Evolutionary conservation across 257 asterid genomes (phyloP).

Genomic region (Salvia splendens): DNA sequence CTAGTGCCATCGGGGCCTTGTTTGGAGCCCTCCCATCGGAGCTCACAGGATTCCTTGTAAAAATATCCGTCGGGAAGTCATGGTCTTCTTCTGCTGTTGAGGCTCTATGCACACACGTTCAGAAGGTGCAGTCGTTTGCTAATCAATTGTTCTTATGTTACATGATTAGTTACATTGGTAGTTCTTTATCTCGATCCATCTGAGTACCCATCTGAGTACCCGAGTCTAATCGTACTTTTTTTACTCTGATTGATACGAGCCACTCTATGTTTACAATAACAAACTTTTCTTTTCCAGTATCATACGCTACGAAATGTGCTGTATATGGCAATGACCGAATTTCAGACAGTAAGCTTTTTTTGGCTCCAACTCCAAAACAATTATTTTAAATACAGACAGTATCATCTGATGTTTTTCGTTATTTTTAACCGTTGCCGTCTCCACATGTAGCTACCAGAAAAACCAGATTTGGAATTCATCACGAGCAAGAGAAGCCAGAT

Average conservation of each 20-base stretch:
- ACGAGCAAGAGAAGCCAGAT: constrained; percentile 56
- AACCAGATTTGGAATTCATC: constrained; percentile 76
- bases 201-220: no score
- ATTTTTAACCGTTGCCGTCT: constrained; percentile 14
- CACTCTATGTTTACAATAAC: neutral
- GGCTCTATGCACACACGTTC: constrained; percentile 57
- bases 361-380: neutral
- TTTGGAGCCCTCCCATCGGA: constrained; percentile 62
- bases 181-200: no score
- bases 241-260: neutral
- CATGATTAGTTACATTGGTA: no score
- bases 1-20: constrained; percentile 63
- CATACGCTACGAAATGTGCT: constrained; percentile 75
- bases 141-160: neutral
- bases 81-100: constrained; percentile 79
- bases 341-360: constrained; percentile 54
- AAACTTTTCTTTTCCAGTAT: constrained; percentile 54
- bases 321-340: constrained; percentile 89
- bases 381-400: no score
- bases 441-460: constrained; percentile 55
- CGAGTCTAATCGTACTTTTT: neutral
- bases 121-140: constrained; percentile 55
- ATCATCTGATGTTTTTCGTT: neutral
- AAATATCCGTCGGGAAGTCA: constrained; percentile 53
- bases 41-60: constrained; percentile 51